Evolutionary conservation across 257 asterid genomes (phyloP).

Genomic region (Verbena officinalis): DNA sequence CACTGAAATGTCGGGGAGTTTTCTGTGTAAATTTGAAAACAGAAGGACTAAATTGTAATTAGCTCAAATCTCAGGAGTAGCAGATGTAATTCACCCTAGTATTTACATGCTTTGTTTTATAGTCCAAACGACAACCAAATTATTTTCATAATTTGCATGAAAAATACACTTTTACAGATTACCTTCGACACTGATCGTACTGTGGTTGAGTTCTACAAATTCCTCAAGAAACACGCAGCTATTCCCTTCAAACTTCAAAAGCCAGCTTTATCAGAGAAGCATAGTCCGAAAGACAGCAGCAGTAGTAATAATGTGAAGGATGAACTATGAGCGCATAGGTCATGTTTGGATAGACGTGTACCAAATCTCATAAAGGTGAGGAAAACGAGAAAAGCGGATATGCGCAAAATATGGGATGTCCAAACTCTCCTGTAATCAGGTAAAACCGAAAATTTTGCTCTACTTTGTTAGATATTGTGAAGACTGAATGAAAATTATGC

Average conservation of each 20-base stretch:
- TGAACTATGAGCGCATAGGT: slow-evolving; percentile 50
- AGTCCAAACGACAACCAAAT: too few relatives aligned
- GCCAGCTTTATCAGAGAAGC: slow-evolving; percentile 41
- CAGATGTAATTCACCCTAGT: too few relatives aligned
- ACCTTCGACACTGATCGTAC: slow-evolving; percentile 81
- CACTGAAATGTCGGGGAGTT: too few relatives aligned
- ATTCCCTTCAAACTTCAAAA: slow-evolving; percentile 89
- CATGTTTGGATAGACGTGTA: not conserved
- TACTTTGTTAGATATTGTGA: slow-evolving; percentile 3
- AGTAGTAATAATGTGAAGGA: slow-evolving; percentile 54
- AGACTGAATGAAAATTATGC: not conserved
- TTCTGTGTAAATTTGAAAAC: too few relatives aligned
- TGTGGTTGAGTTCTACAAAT: slow-evolving; percentile 88
- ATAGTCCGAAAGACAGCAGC: slow-evolving; percentile 38
- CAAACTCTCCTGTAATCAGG: slow-evolving; percentile 1
- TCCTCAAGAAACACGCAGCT: slow-evolving; percentile 89
- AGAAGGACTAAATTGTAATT: too few relatives aligned
- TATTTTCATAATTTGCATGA: not conserved
- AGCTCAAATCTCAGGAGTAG: too few relatives aligned
- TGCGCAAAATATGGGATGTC: not conserved
- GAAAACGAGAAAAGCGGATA: not conserved
- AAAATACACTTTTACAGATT: slow-evolving; percentile 44
- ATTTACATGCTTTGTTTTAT: too few relatives aligned
- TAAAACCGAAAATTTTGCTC: slow-evolving; percentile 16
- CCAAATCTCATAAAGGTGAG: not conserved